phyloP scores from a whole-genome alignment of 176 grass and related monocot species.

The Carex littledalei region DNA sequence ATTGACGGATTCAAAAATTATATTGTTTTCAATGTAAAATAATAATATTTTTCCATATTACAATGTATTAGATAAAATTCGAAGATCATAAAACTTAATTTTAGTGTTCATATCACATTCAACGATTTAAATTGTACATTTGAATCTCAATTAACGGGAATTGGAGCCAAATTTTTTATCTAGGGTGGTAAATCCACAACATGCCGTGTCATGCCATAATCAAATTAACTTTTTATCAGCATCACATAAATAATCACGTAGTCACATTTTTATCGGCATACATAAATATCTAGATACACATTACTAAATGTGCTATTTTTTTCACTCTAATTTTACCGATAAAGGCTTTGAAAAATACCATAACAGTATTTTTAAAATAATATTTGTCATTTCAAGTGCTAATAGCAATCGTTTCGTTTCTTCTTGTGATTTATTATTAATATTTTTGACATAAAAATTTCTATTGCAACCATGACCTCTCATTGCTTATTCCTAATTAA shows the following conservation, averaged over 20 bases:
- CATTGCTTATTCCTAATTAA: neutral
- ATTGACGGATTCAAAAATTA: neutral
- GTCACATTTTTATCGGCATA: no score
- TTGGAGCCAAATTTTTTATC: neutral
- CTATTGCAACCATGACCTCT: neutral
- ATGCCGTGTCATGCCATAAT: no score
- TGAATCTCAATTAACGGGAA: neutral
- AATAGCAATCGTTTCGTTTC: neutral
- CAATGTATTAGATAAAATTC: neutral
- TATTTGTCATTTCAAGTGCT: neutral
- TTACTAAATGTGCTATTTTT: no score
- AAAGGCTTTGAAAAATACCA: neutral
- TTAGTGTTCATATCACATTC: neutral
- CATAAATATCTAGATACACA: no score
- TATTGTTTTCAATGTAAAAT: neutral
- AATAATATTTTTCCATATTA: neutral
- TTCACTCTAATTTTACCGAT: neutral
- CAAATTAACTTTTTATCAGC: no score
- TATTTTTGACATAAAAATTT: neutral
- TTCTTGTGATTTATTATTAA: neutral
- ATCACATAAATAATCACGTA: no score
- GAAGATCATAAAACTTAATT: neutral
- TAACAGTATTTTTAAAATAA: neutral
- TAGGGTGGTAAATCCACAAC: no score
- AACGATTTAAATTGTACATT: neutral